These are phyloP conservation scores for Malbranchea zuffiana DNA, from an alignment of 2,329 filamentous ascomycete genomes.

Conservation along the genomic window DNA sequence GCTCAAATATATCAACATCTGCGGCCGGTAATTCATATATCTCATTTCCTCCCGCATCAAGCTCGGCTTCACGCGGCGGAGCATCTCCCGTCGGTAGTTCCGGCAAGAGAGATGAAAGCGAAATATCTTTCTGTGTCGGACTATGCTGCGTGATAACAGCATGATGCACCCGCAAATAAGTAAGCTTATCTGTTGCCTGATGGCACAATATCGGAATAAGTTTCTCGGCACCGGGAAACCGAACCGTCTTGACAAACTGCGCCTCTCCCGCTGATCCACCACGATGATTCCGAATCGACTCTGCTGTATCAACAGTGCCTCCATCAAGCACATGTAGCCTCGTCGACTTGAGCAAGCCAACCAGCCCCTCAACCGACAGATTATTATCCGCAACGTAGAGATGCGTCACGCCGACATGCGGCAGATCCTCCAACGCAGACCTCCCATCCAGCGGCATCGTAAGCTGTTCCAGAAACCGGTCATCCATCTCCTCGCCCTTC, in stretches of 20 bases:
- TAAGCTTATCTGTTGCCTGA: conserved; percentile 38
- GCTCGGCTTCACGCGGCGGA: conserved; percentile 20
- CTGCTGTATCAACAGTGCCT: conserved; percentile 34
- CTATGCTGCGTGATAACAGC: conserved; percentile 41
- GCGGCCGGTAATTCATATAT: conserved; percentile 29
- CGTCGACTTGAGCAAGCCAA: conserved; percentile 41
- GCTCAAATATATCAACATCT: conserved; percentile 27
- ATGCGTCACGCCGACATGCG: conserved; percentile 48
- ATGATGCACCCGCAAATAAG: conserved; percentile 47
- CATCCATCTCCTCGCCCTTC: conserved; percentile 41
- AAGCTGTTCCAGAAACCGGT: conserved; percentile 40
- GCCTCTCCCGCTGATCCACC: conserved; percentile 8
- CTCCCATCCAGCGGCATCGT: conserved; percentile 42
- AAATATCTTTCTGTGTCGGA: conserved; percentile 22
- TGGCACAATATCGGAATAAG: conserved; percentile 42
- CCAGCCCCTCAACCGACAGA: conserved; percentile 46
- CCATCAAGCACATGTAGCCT: conserved; percentile 47
- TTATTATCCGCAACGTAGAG: conserved; percentile 48
- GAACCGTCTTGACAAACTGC: conserved; percentile 20
- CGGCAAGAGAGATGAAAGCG: conserved; percentile 21
- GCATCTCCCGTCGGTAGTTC: conserved; percentile 24
- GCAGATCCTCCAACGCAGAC: conserved; percentile 45
- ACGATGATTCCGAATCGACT: too few species aligned
- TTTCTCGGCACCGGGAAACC: conserved; percentile 43
- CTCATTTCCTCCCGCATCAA: conserved; percentile 21